A percentile compares a stretch with the other conserved stretches of the same genome.
Conservation (phyloP, 257 asterid genomes). For the Solanum phureja region DNA sequence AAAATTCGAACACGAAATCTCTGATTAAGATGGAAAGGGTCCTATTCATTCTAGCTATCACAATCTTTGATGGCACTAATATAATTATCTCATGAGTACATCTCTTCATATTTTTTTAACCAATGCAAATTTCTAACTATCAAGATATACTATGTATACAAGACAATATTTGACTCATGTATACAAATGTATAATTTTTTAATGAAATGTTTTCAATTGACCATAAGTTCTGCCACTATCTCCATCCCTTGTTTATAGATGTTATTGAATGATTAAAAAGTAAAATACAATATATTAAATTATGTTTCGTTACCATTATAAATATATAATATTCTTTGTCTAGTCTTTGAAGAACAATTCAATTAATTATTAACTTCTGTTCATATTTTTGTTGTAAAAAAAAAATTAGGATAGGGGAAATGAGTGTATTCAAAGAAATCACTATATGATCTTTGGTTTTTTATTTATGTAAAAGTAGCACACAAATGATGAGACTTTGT, state of each 20-base stretch:
- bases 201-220: too few species aligned
- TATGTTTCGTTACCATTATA: background rate
- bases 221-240: too few species aligned
- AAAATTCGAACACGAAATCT: too few species aligned
- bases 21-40: too few species aligned
- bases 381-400: background rate
- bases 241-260: background rate
- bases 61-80: background rate
- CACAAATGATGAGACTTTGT: background rate
- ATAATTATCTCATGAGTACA: too few species aligned
- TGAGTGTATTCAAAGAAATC: background rate
- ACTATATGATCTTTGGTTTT: background rate
- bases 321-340: background rate
- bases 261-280: background rate
- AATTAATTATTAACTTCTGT: background rate
- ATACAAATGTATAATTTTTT: too few species aligned
- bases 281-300: too few species aligned
- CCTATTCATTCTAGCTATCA: too few species aligned
- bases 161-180: too few species aligned
- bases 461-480: background rate
- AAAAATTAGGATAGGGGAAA: background rate
- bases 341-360: background rate
- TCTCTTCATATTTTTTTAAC: too few species aligned
- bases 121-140: too few species aligned
- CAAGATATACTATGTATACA: too few species aligned